Conservation (phyloP, 768 basidiomycete species). For the Boletus sp. region DNA sequence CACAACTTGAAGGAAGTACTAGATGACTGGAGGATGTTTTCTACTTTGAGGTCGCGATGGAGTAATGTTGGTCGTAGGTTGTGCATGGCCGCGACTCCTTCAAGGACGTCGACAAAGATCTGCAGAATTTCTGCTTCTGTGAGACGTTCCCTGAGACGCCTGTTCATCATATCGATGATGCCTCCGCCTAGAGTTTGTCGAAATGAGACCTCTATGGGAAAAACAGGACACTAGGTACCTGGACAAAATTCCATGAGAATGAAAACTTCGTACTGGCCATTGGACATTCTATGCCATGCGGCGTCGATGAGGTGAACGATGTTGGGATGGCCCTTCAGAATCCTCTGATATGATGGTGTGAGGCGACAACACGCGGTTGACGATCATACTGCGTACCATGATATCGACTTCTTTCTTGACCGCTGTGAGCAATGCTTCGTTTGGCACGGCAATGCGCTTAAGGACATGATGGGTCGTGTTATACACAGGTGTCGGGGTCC, state of each 20-base stretch:
- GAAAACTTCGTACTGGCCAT: slow-evolving; percentile 90
- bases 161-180: slow-evolving; percentile 99
- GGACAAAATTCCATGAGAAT: slow-evolving; percentile 99
- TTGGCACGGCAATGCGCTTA: slow-evolving; percentile 92
- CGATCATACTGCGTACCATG: slow-evolving; percentile 64
- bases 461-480: slow-evolving; percentile 95
- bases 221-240: slow-evolving; percentile 45
- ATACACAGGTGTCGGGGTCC: slow-evolving; percentile 81
- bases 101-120: slow-evolving; percentile 97
- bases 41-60: slow-evolving; percentile 97
- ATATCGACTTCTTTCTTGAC: slow-evolving; percentile 98
- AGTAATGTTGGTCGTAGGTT: slow-evolving; percentile 85
- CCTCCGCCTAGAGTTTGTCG: slow-evolving; percentile 68
- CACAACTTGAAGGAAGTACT: slow-evolving; percentile 89
- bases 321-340: slow-evolving; percentile 90
- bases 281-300: slow-evolving; percentile 81
- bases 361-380: slow-evolving; percentile 20
- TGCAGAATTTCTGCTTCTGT: slow-evolving; percentile 96
- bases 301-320: slow-evolving; percentile 97
- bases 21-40: slow-evolving; percentile 93
- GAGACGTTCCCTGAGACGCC: slow-evolving; percentile 88
- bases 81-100: slow-evolving; percentile 97
- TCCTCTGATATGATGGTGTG: slow-evolving; percentile 55
- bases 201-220: slow-evolving; percentile 8
- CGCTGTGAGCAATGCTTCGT: slow-evolving; percentile 85